phyloP scores from a whole-genome alignment of 2,329 filamentous ascomycete genomes.

The Aurifilum marmelostoma region DNA sequence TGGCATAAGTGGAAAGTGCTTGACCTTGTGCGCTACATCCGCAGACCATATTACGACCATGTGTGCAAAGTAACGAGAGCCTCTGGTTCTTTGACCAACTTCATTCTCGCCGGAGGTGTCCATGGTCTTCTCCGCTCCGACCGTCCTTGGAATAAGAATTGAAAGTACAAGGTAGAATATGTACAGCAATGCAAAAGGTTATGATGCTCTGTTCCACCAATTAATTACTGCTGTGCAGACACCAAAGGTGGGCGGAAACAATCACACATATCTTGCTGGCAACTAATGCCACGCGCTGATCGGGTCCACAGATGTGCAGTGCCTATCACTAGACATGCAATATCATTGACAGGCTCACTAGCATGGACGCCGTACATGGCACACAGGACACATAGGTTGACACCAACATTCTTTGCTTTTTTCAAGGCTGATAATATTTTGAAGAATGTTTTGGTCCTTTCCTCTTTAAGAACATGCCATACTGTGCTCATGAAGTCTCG shows the following conservation, averaged over 20 bases:
- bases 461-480: no score
- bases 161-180: neutral
- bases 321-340: neutral
- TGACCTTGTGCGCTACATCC: neutral
- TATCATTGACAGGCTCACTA: neutral
- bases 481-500: no score
- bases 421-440: neutral
- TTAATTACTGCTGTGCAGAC: neutral
- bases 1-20: neutral
- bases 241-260: neutral
- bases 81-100: neutral
- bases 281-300: neutral
- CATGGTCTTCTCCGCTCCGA: neutral
- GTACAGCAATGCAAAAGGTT: neutral
- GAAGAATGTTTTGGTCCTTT: no score
- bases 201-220: no score
- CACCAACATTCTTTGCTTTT: neutral
- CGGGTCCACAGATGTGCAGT: neutral
- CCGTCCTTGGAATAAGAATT: neutral
- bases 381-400: neutral
- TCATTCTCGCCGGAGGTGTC: neutral
- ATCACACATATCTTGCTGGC: neutral
- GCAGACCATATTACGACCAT: neutral
- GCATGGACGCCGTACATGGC: no score
- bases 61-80: neutral